A percentile compares a stretch with the other conserved stretches of the same genome.
These are phyloP conservation scores for Starmerella sp. DNA, from an alignment of 805 yeast genomes.

Conservation along the genomic window DNA sequence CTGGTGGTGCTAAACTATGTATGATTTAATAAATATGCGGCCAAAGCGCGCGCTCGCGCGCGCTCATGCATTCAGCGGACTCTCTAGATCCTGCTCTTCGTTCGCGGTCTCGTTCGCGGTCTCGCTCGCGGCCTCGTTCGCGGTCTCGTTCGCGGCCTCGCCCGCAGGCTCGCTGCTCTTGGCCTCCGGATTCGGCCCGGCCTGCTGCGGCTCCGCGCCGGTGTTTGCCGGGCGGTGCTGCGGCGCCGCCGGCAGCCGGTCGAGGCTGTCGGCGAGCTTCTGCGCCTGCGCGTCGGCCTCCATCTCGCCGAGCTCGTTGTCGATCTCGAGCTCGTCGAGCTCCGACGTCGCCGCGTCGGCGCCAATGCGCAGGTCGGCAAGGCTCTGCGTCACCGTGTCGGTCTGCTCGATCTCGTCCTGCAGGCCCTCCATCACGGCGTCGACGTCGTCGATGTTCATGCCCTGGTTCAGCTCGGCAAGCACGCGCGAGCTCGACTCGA, in stretches of 20 bases:
- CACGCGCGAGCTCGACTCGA: constrained; percentile 31
- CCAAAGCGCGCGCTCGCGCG: too few species aligned
- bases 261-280: neutral
- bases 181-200: neutral
- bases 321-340: constrained; percentile 30
- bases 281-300: constrained; percentile 22
- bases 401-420: constrained; percentile 32
- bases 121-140: too few species aligned
- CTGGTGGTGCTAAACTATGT: too few species aligned
- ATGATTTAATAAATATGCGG: neutral
- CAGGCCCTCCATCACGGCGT: constrained; percentile 34
- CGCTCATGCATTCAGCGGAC: neutral
- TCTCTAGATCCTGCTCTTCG: neutral
- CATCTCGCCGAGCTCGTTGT: constrained; percentile 33
- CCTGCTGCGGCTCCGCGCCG: neutral
- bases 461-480: constrained; percentile 33
- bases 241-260: constrained; percentile 9
- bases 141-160: too few species aligned
- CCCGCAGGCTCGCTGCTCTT: neutral
- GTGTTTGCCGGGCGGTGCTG: neutral
- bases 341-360: constrained; percentile 16
- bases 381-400: constrained; percentile 32
- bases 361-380: constrained; percentile 26
- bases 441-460: constrained; percentile 33
- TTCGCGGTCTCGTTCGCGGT: too few species aligned